Evolutionary conservation across 139 green algal species (phyloP), one percentile per base, ranked within the genome.

Genomic region (Picochlorum costavermella): DNA sequence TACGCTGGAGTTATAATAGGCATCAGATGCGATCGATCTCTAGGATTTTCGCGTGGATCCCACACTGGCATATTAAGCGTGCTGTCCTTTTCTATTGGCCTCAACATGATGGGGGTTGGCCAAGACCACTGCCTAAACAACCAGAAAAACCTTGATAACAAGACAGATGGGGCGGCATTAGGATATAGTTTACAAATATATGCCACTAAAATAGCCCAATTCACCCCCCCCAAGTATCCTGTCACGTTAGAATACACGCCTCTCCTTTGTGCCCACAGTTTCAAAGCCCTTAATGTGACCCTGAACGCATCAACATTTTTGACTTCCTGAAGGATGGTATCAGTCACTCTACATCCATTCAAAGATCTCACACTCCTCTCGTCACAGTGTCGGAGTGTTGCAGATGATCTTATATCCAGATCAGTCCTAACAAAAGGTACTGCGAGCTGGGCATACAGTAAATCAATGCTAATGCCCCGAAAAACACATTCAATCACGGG

Each of bases 1-100:
- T 98, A 98, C n/a, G 84, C 79, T 20, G 92, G 92, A 5, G 92
- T 98, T 78, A 98, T 96, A 76, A 98, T 92, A 49, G 92, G 92
- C 89, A 98, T 95, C 17, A 96, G 76, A 67, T 95, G 82, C 10
- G 59, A 59, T 48, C 68, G 60, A 68, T 96, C 91, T 3, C 86
- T 69, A 26, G 71, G 77, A 67, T 93, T 92, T 23, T 69, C 64
- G 3, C 84, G 70, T n/a, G 86, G 84, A 76, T 96, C 86, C 91
- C 91, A 97, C 28, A 73, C 60, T 13, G 68, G 72, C 72, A 78
- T 71, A 28, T 56, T 59, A 40, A 74, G 49, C 9, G 36, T 40
- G 23, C 57, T 25, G 28, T 90, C 82, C 3, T 84, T 55, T 50
- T 90, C 82, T n/a, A 94, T 91, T 14, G 76, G 37, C 2, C 66